Evolutionary conservation across 305 asterid genomes (phyloP), one percentile per base, ranked within the genome.

Genomic region (Stenogyne calaminthoides): DNA sequence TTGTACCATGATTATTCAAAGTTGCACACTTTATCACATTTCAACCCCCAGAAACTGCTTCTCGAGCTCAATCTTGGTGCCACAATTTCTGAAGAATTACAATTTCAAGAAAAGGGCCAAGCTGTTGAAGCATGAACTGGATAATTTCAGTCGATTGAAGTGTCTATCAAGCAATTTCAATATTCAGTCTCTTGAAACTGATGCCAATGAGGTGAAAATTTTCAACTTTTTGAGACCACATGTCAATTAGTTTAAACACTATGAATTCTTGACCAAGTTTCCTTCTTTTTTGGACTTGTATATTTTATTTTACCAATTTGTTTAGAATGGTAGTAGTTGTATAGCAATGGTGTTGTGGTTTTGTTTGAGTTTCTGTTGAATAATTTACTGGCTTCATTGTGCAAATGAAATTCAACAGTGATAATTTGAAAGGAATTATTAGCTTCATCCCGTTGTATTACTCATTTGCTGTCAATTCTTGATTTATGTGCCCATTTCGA

Each of bases 1-100:
- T 27, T 42, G 2, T 67, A 71, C 78, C 62, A 81, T 81, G 85
- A 81, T 81, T 22, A 74, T 71, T 27, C 82, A 40, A 29, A 55
- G 73, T 42, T 77, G 78, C 39, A n/a, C 44, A 18, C 22, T 67
- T 7, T 74, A 54, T 37, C 63, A 67, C 70, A 29, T 61, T 52
- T 72, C 74, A 37, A 22, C 63, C 20, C 71, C 66, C 64, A 25
- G 49, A 59, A 72, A 64, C 58, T 63, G 77, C 70, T 70, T 76
- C 20, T 18, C 70, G 44, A 58, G 27, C 72, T 69, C 79, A 25
- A 27, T 81, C 54, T 71, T 51, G 71, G 58, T 36, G 69, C 65
- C 76, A 46, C 76, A 63, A 54, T 19, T 16, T 71, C 47, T 32
- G 16, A 64, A 46, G 59, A 79, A 25, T 51, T 61, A 15, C 40